phyloP scores from a whole-genome alignment of 2,329 filamentous ascomycete genomes.

The Rhinocladiella mackenziei region DNA sequence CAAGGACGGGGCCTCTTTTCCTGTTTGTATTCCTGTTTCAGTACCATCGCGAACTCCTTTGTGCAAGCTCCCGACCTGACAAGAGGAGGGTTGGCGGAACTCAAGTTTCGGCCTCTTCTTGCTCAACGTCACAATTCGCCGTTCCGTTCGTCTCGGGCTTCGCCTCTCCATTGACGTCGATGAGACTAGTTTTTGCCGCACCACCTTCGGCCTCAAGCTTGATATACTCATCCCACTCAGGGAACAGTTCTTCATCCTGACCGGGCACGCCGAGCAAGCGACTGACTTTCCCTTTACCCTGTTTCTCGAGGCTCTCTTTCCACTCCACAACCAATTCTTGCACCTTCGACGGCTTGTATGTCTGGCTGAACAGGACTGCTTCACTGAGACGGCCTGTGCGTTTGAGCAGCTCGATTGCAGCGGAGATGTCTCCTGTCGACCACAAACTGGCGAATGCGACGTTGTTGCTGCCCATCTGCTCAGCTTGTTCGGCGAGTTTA shows the following conservation, averaged over 20 bases:
- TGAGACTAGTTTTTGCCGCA: constrained; percentile 35
- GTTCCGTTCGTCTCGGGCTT: constrained; percentile 34
- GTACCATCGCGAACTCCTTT: no score
- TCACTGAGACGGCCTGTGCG: constrained; percentile 78
- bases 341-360: constrained; percentile 81
- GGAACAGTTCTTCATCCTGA: constrained; percentile 80
- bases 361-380: constrained; percentile 87
- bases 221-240: constrained; percentile 91
- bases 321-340: constrained; percentile 66
- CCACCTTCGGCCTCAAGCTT: constrained; percentile 71
- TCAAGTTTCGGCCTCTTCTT: constrained; percentile 2
- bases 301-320: constrained; percentile 79
- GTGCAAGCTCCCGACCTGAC: no score
- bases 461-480: constrained; percentile 77
- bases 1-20: no score
- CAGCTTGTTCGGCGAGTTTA: constrained; percentile 68
- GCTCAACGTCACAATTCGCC: constrained; percentile 26
- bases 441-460: constrained; percentile 88
- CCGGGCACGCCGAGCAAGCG: constrained; percentile 78
- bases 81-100: no score
- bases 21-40: no score
- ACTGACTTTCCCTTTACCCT: constrained; percentile 78
- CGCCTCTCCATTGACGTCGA: constrained; percentile 39
- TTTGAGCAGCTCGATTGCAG: constrained; percentile 72
- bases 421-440: constrained; percentile 77